Base-by-base conservation (phyloP, 2,329 filamentous ascomycete genomes). In the Metarhizium brunneum region DNA sequence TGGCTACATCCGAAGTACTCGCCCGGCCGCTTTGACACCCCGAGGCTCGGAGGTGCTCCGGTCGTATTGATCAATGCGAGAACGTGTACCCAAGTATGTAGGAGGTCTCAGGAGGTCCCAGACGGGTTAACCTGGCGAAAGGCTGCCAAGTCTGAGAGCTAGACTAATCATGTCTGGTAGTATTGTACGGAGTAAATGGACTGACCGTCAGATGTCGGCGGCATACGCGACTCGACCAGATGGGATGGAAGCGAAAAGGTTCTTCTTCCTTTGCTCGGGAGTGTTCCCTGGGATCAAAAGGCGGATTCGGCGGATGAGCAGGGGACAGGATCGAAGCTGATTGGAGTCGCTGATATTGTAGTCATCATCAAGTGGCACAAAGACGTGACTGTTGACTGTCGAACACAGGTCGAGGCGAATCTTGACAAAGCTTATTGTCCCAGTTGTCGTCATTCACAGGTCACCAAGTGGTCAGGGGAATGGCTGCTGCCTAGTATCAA, bases 371-470 rank as follows among this genome's bases (percentile, higher is more conserved):
- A 48, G 45, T 30, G 30, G 20, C 45, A 30, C 45, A 48, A 30
- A n/a, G 20, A 48, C 32, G 11, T 29, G 16, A 20, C 20, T 20
- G 7, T n/a, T 3, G 14, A 13, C 32, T 11, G 32, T 35, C 32
- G 32, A 35, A 35, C 10, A 35, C 10, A 48, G 42, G 42, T 20
- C 6, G n/a, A 45, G 45, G 20, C 11, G 50, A 36, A 52, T 13
- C 32, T 48, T 6, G 6, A 35, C 45, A 52, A 56, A 56, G 50
- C 43, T 36, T 56, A 56, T 52, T 56, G 50, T 45, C 43, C 20
- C 20, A 43, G 50, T 32, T 49, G 54, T 56, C 54, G 42, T 56
- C 50, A 56, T 49, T 45, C 45, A 54, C 35, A 43, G 53, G 30
- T 38, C 30, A 43, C 32, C 13, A 36, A 51, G 38, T 45, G 48